Base-by-base conservation (phyloP, 176 grass and related monocot genomes). In the Poa annua region DNA sequence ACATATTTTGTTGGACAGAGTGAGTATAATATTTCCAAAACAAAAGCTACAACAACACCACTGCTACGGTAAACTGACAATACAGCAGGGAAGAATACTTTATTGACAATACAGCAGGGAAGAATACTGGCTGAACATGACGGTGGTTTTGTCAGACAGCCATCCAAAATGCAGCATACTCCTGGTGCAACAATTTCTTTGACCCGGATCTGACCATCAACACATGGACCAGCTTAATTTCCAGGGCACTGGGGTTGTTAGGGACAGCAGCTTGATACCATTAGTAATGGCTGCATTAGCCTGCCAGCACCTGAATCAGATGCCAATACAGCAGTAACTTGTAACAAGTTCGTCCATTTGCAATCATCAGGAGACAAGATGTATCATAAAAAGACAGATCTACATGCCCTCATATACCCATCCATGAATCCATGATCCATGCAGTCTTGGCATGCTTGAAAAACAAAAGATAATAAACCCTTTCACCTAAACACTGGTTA, bases 331-430 rank as follows among this genome's bases (percentile, higher is more conserved):
- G 41, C 41, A 68, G 39, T 61, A 80, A 84, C 35, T 45, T 69
- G 83, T 35, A 56, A 8, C 50, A 48, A 16, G 57, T 80, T 84
- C 75, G 67, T 66, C 49, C 78, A 50, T 41, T 51, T 59, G 76
- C 68, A 20, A 80, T 88, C 86, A 88, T 80, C 13, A 66, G 54
- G 49, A 81, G 56, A 80, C 11, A 66, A 65, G 26, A 80, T 80
- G 77, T 48, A 80, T 5, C 81, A 36, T 76, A 47, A 19, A 16
- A 54, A 80, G 68, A 51, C 50, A 76, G 38, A 60, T 59, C 67
- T 57, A 84, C 76, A 75, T 88, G 85, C 54, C 56, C 8, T 33
- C 11, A 32, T 24, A 20, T 24, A 51, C 47, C 63, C 29, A 67
- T 67, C 76, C 25, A 61, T 64, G 41, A 66, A 67, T 67, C 76